A percentile compares a stretch with the other conserved stretches of the same genome.
These are phyloP conservation scores for Globisporangium rhizosaccharum DNA, from an alignment of 352 stramenopile species.

Conservation along the genomic window DNA sequence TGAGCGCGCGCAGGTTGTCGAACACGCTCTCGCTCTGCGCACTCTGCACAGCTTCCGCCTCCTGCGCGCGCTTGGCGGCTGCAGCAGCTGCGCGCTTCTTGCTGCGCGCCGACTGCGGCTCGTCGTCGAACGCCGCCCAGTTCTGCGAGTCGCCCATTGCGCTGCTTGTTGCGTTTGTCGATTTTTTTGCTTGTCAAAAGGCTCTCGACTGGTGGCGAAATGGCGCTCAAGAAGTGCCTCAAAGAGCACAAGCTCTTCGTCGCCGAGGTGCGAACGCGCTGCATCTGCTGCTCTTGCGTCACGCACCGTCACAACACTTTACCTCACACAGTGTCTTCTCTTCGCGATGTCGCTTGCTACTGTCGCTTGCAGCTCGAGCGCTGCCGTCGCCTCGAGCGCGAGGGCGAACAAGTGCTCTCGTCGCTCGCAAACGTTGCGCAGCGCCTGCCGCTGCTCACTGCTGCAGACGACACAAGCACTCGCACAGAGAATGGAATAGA, in stretches of 20 bases:
- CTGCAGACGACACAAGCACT: neutral
- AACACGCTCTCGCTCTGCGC: slow-evolving; percentile 8
- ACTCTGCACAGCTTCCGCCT: slow-evolving; percentile 5
- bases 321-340: neutral
- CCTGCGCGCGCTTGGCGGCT: slow-evolving; percentile 4
- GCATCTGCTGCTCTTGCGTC: neutral
- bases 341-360: neutral
- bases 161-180: neutral
- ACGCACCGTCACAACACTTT: no score
- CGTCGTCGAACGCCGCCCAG: slow-evolving; percentile 72
- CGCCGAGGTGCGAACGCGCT: slow-evolving; percentile 26
- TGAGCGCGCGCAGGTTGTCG: slow-evolving; percentile 20
- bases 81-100: neutral
- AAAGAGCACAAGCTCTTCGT: slow-evolving; percentile 69
- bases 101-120: slow-evolving; percentile 9
- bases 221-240: slow-evolving; percentile 54
- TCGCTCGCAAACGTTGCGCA: slow-evolving; percentile 64
- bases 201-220: slow-evolving; percentile 7
- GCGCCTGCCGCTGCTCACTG: slow-evolving; percentile 45
- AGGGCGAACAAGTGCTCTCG: slow-evolving; percentile 58
- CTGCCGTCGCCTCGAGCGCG: slow-evolving; percentile 44
- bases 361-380: slow-evolving; percentile 30
- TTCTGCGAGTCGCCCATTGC: slow-evolving; percentile 75
- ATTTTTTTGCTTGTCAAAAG: neutral
- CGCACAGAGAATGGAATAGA: neutral